These are phyloP conservation scores for Gloeophyllum trabeum DNA, from an alignment of 768 basidiomycete genomes.

Conservation along the genomic window DNA sequence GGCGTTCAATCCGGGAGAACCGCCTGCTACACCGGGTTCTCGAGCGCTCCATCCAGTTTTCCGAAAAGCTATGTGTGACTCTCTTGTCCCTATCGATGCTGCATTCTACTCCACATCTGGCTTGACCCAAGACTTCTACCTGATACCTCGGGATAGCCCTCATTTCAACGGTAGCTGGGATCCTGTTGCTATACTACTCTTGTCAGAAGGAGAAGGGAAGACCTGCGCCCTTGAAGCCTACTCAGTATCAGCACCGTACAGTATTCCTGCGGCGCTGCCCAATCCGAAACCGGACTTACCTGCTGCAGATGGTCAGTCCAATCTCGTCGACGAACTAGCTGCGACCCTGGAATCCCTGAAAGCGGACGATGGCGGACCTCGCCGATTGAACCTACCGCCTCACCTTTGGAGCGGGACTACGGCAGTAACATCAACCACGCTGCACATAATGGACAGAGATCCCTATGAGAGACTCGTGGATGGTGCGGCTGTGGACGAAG, in stretches of 20 bases:
- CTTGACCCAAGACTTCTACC: conserved; percentile 66
- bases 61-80: conserved; percentile 54
- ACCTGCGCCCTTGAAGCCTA: conserved; percentile 47
- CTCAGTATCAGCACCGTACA: conserved; percentile 44
- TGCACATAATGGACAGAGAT: conserved; percentile 37
- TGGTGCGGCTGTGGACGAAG: conserved; percentile 10
- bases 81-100: conserved; percentile 33
- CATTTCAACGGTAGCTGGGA: conserved; percentile 61
- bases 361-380: conserved; percentile 23
- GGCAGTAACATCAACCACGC: conserved; percentile 28
- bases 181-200: conserved; percentile 53
- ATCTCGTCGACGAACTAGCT: conserved; percentile 27
- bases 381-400: conserved; percentile 21
- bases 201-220: conserved; percentile 38
- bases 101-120: conserved; percentile 50
- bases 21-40: conserved; percentile 18
- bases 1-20: conserved; percentile 42
- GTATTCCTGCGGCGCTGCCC: conserved; percentile 9
- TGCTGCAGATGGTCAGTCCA: conserved; percentile 1
- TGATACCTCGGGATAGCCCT: conserved; percentile 60
- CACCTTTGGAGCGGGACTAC: conserved; percentile 24
- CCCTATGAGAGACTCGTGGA: conserved; percentile 25
- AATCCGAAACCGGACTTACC: not conserved
- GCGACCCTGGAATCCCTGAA: conserved; percentile 28
- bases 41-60: conserved; percentile 25